Base-by-base conservation (phyloP, 2,329 filamentous ascomycete species). In the Trichoderma koningiopsis region DNA sequence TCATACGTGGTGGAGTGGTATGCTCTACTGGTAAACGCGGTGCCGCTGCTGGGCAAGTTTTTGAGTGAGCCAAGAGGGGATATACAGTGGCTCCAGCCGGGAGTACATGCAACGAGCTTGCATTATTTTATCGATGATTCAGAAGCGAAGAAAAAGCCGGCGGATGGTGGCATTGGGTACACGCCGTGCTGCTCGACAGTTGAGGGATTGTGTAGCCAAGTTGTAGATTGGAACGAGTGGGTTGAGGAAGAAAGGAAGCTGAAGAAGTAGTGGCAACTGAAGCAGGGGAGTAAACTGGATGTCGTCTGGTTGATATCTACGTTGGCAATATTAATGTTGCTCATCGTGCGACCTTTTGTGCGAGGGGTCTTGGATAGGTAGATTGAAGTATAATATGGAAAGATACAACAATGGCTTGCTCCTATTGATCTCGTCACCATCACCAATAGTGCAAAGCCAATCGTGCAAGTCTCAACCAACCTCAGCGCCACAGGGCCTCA, bases 81-180 rank as follows among this genome's bases (percentile, higher is more conserved):
- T 10, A 31, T 83, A 8, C 74, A 73, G 7, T 72, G 79, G 68
- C 71, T 85, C 47, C 83, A 85, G 74, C 83, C 82, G 13, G 76
- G 77, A 1, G 75, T 78, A 4, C 78, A 83, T 61, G 76, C 74
- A 5, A 79, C 81, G 14, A 72, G 77, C 4, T 73, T 79, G 29
- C 79, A 82, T 63, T 74, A 77, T 40, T 70, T 83, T 5, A 76
- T 80, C 5, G 79, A 80, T 47, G 81, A 83, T 68, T 72, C 72
- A 13, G 73, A 75, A 57, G 83, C 82, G 6, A 76, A 77, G 71
- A 79, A 72, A 71, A 72, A 74, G 5, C 76, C 80, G 1, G 77
- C 76, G 37, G 77, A 82, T 10, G 82, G 82, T 0, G 82, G 82
- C 0, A 71, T 85, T 33, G 83, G 81, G 13, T 84, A 84, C 61